Percentiles rank a stretch among this genome's conserved stretches.
phyloP scores from a whole-genome alignment of 2,329 filamentous ascomycete species.

The Fusarium napiforme region DNA sequence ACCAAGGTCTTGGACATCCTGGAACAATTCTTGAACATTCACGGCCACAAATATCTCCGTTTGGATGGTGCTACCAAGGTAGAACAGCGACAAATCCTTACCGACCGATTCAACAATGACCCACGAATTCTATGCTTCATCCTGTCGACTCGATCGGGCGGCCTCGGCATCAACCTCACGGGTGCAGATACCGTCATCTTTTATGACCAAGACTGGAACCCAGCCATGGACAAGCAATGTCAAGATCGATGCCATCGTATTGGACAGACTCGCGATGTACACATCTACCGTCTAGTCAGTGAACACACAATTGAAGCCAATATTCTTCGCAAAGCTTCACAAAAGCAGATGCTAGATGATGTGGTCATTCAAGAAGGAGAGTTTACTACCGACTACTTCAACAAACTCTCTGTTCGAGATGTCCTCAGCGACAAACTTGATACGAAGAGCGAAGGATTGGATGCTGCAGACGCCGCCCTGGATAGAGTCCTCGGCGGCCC shows the following conservation, averaged over 20 bases:
- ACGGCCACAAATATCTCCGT: constrained; percentile 95
- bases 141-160: constrained; percentile 91
- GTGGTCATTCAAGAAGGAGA: constrained; percentile 98
- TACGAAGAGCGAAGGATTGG: constrained; percentile 61
- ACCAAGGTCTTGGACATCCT: constrained; percentile 97
- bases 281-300: constrained; percentile 94
- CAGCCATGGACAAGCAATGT: constrained; percentile 99
- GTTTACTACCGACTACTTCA: constrained; percentile 97
- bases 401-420: constrained; percentile 78
- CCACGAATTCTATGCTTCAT: constrained; percentile 94
- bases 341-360: constrained; percentile 97
- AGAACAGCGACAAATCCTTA: constrained; percentile 93
- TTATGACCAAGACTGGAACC: constrained; percentile 99
- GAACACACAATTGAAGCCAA: constrained; percentile 98
- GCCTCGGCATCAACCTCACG: constrained; percentile 94
- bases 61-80: constrained; percentile 97
- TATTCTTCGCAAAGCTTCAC: constrained; percentile 93
- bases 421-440: constrained; percentile 72
- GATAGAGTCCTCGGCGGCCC: constrained; percentile 81
- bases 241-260: constrained; percentile 98
- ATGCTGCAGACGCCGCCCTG: constrained; percentile 83
- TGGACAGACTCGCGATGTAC: constrained; percentile 95
- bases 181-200: constrained; percentile 98
- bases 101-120: constrained; percentile 97
- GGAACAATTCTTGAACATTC: constrained; percentile 97